These are phyloP conservation scores for Cryptomeria japonica DNA, from an alignment of 75 land plant genomes.

Conservation along the genomic window DNA sequence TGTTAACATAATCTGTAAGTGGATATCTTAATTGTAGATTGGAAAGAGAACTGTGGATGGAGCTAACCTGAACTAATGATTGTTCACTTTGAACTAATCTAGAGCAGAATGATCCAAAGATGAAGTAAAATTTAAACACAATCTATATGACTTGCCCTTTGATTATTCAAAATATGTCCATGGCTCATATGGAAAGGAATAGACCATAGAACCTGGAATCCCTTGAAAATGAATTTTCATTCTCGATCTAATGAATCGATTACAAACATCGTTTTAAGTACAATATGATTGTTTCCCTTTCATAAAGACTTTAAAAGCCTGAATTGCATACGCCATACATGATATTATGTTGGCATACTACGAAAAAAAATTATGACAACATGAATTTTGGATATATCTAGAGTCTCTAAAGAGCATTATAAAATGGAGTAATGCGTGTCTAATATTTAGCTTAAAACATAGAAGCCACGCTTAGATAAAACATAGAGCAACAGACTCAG, in stretches of 20 bases:
- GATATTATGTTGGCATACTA: too few relatives aligned
- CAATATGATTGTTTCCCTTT: not conserved
- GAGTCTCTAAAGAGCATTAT: not conserved
- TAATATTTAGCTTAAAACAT: not conserved
- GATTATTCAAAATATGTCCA: not conserved
- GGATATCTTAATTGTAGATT: too few relatives aligned
- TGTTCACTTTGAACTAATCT: not conserved
- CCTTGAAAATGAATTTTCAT: not conserved
- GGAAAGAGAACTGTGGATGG: not conserved
- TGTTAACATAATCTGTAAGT: too few relatives aligned
- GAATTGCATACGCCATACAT: not conserved
- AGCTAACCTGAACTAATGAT: not conserved
- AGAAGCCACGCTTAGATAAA: too few relatives aligned
- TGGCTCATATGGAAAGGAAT: not conserved
- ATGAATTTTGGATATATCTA: too few relatives aligned
- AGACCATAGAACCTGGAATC: not conserved
- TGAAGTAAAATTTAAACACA: not conserved
- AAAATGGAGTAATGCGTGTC: not conserved
- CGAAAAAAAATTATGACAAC: not conserved
- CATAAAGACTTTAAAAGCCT: not conserved
- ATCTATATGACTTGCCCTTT: not conserved
- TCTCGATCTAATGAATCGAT: not conserved
- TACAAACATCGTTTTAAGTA: not conserved
- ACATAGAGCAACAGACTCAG: too few relatives aligned
- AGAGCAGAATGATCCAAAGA: not conserved